Conservation (phyloP, 768 basidiomycete genomes). For the Lactifluus piperatus region DNA sequence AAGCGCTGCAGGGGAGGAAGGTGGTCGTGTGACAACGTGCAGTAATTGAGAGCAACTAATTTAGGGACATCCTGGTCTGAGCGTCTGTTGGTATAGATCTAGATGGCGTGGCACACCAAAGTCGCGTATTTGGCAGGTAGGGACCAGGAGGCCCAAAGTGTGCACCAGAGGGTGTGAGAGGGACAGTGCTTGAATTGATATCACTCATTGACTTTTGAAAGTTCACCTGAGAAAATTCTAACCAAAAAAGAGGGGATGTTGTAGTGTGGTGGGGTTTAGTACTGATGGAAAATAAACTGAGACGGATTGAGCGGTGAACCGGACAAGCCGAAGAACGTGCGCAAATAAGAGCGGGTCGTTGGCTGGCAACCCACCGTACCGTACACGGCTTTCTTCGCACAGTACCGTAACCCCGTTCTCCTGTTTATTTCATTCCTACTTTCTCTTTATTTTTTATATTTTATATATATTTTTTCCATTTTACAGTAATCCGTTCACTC, state of each 20-base stretch:
- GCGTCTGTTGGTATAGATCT: constrained; percentile 2
- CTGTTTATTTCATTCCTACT: background rate
- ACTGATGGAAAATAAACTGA: constrained; percentile 1
- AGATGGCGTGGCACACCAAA: background rate
- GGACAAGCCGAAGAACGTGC: constrained; percentile 32
- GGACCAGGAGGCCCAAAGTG: background rate
- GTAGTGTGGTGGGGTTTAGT: background rate
- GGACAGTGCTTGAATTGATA: too few species aligned
- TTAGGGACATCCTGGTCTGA: constrained; percentile 1
- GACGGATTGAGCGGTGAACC: background rate
- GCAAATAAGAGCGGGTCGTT: constrained; percentile 25
- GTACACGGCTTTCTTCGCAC: background rate
- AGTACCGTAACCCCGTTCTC: constrained; percentile 2
- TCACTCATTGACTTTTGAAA: too few species aligned
- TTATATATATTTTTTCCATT: background rate
- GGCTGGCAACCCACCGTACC: constrained; percentile 18
- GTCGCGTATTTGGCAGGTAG: background rate
- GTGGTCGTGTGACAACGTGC: constrained; percentile 17
- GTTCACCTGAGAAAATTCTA: too few species aligned
- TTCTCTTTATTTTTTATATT: background rate
- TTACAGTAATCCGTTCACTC: background rate
- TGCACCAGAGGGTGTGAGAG: background rate
- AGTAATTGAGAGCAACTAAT: background rate
- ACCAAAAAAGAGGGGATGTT: background rate
- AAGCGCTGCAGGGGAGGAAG: constrained; percentile 6